Base-by-base conservation (phyloP, 192 early-diverging fungal species). In the Coemansia sp. region DNA sequence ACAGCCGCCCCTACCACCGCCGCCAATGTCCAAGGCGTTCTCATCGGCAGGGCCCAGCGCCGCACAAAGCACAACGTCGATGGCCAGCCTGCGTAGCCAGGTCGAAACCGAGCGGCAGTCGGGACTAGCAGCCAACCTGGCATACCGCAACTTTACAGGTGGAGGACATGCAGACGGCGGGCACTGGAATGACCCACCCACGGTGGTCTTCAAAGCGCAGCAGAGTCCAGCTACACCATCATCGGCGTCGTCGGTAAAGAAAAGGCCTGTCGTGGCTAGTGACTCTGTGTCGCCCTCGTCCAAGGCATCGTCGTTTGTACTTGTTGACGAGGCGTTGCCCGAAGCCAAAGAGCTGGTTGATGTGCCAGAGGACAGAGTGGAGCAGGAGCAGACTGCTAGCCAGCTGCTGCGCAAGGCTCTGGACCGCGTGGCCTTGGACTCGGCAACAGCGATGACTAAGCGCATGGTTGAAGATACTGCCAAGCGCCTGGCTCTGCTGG, bases 181-280 rank as follows among this genome's bases (percentile, higher is more conserved):
- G 13, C 84, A 86, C 70, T 86, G 84, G 84, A 86, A 86, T 62
- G 84, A 86, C 68, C 84, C 84, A 44, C 80, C 84, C 46, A 72
- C 79, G 5, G 62, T 72, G 3, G 74, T 81, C 2, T 85, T 85
- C 69, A 75, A 78, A 52, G 44, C 41, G 5, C 68, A 75, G 41
- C 20, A 63, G 33, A 67, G 47, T 11, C 55, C 58, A 29, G 61
- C 47, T 12, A 27, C 16, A 4, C 2, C 36, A 41, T 7, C 49
- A n/a, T 15, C 46, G 12, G 34, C 9, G 34, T 43, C 44, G 44
- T 47, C 53, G 31, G 57, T 16, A 9, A 71, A 50, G 36, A 47
- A 33, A 40, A 36, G 16, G 36, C 50, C 33, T 52, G 10, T 27
- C 27, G 27, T 63, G 53, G 60, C 8, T 38, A 38, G 33, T 43